Evolutionary conservation across 1,284 basidiomycete species (phyloP).

Genomic region (Ceratorhiza oryzae-sativae): DNA sequence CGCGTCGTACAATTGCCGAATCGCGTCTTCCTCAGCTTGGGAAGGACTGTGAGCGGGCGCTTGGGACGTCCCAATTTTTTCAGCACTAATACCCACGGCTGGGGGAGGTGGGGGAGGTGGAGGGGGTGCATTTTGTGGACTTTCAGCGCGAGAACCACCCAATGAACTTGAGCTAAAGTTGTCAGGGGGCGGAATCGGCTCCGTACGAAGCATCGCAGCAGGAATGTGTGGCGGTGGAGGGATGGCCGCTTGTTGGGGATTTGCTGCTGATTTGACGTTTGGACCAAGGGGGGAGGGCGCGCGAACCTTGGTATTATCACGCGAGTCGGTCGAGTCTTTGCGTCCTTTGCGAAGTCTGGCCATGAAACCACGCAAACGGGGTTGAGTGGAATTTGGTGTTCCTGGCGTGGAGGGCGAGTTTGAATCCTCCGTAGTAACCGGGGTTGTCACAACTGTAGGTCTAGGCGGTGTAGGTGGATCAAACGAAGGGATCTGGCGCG

Average conservation of each 20-base stretch:
- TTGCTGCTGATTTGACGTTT: constrained; percentile 16
- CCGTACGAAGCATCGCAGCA: constrained; percentile 17
- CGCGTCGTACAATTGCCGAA: constrained; percentile 76
- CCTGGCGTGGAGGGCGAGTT: constrained; percentile 64
- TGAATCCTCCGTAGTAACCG: constrained; percentile 58
- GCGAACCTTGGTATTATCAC: constrained; percentile 1
- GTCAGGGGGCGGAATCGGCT: constrained; percentile 16
- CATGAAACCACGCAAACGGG: constrained; percentile 76
- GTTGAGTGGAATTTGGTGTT: constrained; percentile 54
- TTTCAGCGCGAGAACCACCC: constrained; percentile 9
- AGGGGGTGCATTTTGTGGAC: constrained; percentile 1
- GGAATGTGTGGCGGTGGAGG: constrained; percentile 34
- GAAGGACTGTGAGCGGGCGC: background rate
- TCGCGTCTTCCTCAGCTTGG: constrained; percentile 54
- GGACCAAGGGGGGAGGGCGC: constrained; percentile 31
- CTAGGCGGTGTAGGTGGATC: constrained; percentile 24
- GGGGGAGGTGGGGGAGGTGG: background rate
- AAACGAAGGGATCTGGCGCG: constrained; percentile 12
- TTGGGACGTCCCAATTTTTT: background rate
- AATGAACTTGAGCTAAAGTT: constrained; percentile 33
- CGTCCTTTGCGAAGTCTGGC: constrained; percentile 71
- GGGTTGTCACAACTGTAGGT: constrained; percentile 45
- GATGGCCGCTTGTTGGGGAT: background rate
- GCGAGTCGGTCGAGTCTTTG: constrained; percentile 42
- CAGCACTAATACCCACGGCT: background rate